phyloP scores from a whole-genome alignment of 495 filamentous ascomycete species.

The Penicillium roqueforti region DNA sequence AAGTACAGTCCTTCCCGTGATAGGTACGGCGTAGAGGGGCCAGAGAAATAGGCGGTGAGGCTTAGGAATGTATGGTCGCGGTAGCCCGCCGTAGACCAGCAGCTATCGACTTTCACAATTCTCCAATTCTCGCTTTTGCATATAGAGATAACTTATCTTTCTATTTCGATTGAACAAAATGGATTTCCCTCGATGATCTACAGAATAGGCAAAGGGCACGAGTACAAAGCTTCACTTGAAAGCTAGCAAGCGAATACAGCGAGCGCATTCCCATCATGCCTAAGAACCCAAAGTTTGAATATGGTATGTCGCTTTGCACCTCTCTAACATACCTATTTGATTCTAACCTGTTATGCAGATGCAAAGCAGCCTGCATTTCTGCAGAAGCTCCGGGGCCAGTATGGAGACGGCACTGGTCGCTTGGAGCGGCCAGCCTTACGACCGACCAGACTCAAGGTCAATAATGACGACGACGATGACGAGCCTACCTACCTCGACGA shows the following conservation, averaged over 20 bases:
- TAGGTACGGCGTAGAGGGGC: neutral
- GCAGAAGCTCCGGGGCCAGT: constrained; percentile 42
- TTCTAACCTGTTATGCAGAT: constrained; percentile 23
- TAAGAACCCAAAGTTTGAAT: constrained; percentile 46
- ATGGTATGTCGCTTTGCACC: constrained; percentile 33
- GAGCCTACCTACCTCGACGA: constrained; percentile 49
- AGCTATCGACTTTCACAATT: neutral
- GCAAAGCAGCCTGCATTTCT: constrained; percentile 47
- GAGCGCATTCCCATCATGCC: constrained; percentile 37
- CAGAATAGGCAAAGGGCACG: neutral
- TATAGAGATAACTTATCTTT: neutral
- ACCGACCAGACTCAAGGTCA: constrained; percentile 34
- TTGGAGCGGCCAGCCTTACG: constrained; percentile 41
- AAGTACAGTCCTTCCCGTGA: too few relatives aligned
- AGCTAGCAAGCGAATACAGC: constrained; percentile 6
- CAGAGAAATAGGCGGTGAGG: neutral
- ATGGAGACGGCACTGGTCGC: constrained; percentile 35
- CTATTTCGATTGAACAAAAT: neutral
- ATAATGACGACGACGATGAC: constrained; percentile 41
- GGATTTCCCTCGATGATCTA: neutral
- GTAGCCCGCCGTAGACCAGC: neutral
- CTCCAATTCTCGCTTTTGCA: neutral
- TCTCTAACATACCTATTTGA: neutral
- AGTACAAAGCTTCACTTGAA: constrained; percentile 14
- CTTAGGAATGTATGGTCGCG: neutral